Evolutionary conservation across 305 asterid species (phyloP).

Genomic region (Fraxinus platypoda): DNA sequence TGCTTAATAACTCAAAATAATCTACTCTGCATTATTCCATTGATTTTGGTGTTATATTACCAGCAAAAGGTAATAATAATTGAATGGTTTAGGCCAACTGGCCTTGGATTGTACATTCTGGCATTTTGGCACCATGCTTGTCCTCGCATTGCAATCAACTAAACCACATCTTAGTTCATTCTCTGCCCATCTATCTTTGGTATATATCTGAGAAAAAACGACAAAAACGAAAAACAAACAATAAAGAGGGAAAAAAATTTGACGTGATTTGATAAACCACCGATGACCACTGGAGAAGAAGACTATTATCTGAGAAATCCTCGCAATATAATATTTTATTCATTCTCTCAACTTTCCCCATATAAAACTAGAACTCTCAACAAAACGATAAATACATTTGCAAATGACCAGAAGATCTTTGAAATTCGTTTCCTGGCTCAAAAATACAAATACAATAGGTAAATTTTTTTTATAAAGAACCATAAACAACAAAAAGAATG

Average conservation of each 20-base stretch:
- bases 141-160: background rate
- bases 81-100: background rate
- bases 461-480: background rate
- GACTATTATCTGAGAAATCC: background rate
- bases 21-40: background rate
- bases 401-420: background rate
- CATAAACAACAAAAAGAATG: background rate
- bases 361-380: background rate
- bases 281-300: background rate
- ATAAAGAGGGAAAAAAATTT: background rate
- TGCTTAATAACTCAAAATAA: background rate
- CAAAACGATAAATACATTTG: background rate
- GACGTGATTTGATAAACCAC: background rate
- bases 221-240: background rate
- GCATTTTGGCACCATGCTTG: background rate
- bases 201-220: background rate
- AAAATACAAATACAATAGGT: background rate
- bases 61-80: background rate
- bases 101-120: background rate
- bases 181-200: background rate
- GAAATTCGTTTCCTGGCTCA: background rate
- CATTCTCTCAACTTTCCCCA: background rate
- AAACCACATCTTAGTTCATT: background rate
- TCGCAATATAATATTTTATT: background rate
- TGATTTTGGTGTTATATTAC: conserved; percentile 3